Evolutionary conservation across 257 asterid genomes (phyloP), one percentile per base, ranked within the genome.

Genomic region (Marsdenia floribunda): DNA sequence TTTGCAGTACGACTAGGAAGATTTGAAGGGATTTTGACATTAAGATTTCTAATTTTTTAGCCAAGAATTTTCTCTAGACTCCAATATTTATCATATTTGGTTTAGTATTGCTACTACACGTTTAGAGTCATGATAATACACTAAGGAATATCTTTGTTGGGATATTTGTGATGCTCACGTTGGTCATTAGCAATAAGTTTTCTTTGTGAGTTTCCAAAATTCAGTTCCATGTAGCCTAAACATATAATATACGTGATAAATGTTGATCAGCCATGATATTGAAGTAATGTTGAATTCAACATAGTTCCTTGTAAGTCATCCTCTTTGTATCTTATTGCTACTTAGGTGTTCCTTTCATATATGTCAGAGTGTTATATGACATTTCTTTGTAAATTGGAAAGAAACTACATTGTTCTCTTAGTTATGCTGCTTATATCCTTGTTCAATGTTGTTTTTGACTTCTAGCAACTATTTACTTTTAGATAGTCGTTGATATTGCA

Each of bases 301-400:
- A 19, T 8, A 0, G 10, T 67, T 67, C 16, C 19, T 13, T 4
- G 8, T 6, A 42, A 67, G 21, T 26, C 12, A 44, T 37, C 71
- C 35, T 8, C 22, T 37, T 38, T 14, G 5, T 29, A 12, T 29
- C 63, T n/a, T n/a, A n/a, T n/a, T n/a, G n/a, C n/a, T n/a, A n/a
- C n/a, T n/a, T n/a, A n/a, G 99, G 99, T 95, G 87, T 67, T 64
- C 72, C 61, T 70, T 72, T 40, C 47, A 57, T 75, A 64, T 19
- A 22, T 64, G n/a, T 8, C 55, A 18, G 8, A 15, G 52, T 18
- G 14, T 18, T 52, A 0, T 3, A 9, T 42, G n/a, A n/a, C n/a
- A 40, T 16, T 53, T 55, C 35, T 63, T 35, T 58, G 1, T 11
- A 10, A n/a, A 37, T 55, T 26, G 47, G 18, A 10, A n/a, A 29